Conservation (phyloP, 177 flowering plant species). For the Telopea speciosissima region DNA sequence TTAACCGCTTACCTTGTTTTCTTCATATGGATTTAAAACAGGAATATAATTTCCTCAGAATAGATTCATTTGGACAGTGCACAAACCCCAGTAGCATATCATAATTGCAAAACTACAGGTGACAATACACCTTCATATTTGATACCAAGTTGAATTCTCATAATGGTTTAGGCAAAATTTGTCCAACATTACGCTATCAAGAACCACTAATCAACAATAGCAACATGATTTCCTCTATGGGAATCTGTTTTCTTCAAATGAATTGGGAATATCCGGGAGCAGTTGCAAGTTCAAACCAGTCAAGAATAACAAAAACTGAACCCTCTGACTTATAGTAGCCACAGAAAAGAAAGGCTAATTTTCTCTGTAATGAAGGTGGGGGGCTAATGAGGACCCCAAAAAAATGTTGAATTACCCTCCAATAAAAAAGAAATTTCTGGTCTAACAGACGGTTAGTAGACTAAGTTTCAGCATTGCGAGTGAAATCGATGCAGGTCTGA, state of each 20-base stretch:
- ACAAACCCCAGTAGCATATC: no score
- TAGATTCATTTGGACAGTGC: no score
- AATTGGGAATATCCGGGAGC: background rate
- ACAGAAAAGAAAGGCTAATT: background rate
- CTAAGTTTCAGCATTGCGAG: constrained; percentile 41
- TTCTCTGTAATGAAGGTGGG: background rate
- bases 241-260: background rate
- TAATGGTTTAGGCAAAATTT: no score
- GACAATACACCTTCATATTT: no score
- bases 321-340: constrained; percentile 6
- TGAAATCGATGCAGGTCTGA: constrained; percentile 81
- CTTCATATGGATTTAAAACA: no score
- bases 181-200: no score
- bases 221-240: no score
- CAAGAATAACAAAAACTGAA: constrained; percentile 3
- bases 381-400: background rate
- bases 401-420: constrained; percentile 5
- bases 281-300: background rate
- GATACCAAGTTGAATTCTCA: no score
- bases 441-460: background rate
- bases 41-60: no score
- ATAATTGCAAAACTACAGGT: no score
- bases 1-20: no score
- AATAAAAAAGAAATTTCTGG: background rate
- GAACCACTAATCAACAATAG: no score